These are phyloP conservation scores for Neurospora sp. DNA, from an alignment of 495 filamentous ascomycete species.

Conservation along the genomic window DNA sequence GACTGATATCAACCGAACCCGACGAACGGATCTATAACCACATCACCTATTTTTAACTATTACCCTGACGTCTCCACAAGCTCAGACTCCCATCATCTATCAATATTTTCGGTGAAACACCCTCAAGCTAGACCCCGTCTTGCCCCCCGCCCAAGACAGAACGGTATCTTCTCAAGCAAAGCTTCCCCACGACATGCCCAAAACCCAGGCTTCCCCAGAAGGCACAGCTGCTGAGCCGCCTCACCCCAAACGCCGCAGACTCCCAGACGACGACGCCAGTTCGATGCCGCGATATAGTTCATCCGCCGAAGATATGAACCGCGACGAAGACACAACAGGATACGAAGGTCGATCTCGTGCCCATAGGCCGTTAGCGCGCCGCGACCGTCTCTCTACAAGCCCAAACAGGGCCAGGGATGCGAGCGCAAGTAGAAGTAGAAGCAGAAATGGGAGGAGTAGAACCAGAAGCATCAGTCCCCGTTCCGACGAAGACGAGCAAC, in stretches of 20 bases:
- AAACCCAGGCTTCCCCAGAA: constrained; percentile 4
- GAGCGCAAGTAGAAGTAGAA: constrained; percentile 17
- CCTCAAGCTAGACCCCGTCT: background rate
- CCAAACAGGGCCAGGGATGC: constrained; percentile 8
- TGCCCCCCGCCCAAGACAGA: background rate
- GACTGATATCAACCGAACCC: background rate
- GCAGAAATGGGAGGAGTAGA: constrained; percentile 8
- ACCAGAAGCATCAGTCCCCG: background rate
- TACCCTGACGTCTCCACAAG: background rate
- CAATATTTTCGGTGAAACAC: background rate
- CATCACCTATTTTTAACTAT: background rate
- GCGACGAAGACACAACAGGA: background rate
- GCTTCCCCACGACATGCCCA: background rate
- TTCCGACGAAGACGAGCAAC: constrained; percentile 11
- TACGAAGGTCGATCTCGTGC: background rate
- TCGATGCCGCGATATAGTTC: constrained; percentile 26
- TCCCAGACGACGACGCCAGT: constrained; percentile 34
- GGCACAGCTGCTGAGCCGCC: constrained; percentile 22
- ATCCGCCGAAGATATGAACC: constrained; percentile 10
- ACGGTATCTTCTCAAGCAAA: background rate
- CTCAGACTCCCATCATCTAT: background rate
- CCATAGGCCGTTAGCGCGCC: constrained; percentile 30
- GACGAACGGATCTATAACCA: background rate
- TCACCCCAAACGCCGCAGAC: constrained; percentile 46
- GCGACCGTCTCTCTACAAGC: constrained; percentile 25